A percentile compares a stretch with the other conserved stretches of the same genome.
phyloP scores from a whole-genome alignment of 805 yeast species.

The Metschnikowia matae region DNA sequence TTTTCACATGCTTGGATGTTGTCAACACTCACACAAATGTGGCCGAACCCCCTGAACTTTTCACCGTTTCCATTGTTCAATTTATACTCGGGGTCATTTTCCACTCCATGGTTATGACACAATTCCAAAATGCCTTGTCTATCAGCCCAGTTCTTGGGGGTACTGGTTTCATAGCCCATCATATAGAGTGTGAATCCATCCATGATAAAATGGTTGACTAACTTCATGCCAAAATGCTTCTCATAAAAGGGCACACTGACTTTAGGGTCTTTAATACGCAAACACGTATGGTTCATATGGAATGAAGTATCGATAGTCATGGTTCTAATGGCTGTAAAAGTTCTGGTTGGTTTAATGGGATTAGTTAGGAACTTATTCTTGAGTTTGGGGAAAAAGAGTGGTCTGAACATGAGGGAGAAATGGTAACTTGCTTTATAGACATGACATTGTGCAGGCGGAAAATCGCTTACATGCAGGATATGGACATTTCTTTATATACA shows the following conservation, averaged over 20 bases:
- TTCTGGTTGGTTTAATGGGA: not conserved
- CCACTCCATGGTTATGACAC: constrained; percentile 75
- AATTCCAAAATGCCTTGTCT: constrained; percentile 76
- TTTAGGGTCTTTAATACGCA: constrained; percentile 80
- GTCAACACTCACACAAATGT: constrained; percentile 83
- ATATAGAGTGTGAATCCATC: constrained; percentile 64
- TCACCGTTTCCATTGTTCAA: constrained; percentile 80
- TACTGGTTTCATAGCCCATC: constrained; percentile 51
- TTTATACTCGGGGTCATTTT: constrained; percentile 50
- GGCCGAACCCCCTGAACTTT: constrained; percentile 90
- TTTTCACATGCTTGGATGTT: constrained; percentile 63
- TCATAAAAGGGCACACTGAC: constrained; percentile 69
- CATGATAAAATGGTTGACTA: constrained; percentile 48
- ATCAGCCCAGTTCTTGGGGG: constrained; percentile 41
- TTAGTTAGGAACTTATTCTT: not conserved
- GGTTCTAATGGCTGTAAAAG: not conserved
- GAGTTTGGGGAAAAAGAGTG: not conserved
- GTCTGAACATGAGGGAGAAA: not conserved
- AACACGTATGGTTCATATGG: constrained; percentile 62
- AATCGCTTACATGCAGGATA: no score
- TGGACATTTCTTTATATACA: no score
- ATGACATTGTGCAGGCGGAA: not conserved
- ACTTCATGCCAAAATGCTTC: constrained; percentile 68
- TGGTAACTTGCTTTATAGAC: not conserved
- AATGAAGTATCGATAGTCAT: constrained; percentile 38